Percentiles rank a stretch among this genome's conserved stretches.
These are phyloP conservation scores for Cyclocybe cylindracea DNA, from an alignment of 768 basidiomycete genomes.

Conservation along the genomic window DNA sequence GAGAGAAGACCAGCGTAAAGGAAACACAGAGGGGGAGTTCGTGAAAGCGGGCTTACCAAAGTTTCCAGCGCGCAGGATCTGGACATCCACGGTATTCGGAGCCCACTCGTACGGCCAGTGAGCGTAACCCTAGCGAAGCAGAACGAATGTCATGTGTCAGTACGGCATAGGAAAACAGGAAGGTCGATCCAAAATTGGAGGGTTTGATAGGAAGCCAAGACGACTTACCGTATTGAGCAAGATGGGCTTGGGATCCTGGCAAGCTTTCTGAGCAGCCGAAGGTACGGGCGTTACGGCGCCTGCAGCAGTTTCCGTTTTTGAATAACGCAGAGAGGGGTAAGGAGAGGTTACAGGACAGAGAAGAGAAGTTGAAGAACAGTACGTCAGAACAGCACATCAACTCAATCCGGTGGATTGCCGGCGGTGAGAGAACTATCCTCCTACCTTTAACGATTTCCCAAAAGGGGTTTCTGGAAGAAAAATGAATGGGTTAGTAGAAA, in stretches of 20 bases:
- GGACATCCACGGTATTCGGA: constrained; percentile 70
- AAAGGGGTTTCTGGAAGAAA: constrained; percentile 61
- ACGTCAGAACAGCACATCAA: constrained; percentile 5
- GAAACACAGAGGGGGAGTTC: constrained; percentile 2
- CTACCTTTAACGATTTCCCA: constrained; percentile 78
- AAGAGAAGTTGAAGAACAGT: neutral
- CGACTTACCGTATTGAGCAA: constrained; percentile 66
- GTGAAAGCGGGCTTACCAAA: constrained; percentile 45
- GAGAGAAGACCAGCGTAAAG: neutral
- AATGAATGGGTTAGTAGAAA: constrained; percentile 7
- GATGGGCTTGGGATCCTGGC: constrained; percentile 80
- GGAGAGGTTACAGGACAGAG: constrained; percentile 2
- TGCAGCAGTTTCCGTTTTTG: constrained; percentile 16
- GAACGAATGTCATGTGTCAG: constrained; percentile 11
- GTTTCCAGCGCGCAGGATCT: constrained; percentile 77
- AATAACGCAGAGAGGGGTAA: neutral
- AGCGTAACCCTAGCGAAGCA: constrained; percentile 56
- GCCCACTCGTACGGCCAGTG: constrained; percentile 74
- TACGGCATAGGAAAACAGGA: constrained; percentile 11
- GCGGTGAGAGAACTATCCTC: neutral
- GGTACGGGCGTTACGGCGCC: constrained; percentile 69
- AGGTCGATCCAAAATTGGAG: neutral
- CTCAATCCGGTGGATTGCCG: neutral
- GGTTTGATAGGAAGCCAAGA: neutral
- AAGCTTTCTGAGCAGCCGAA: constrained; percentile 59